Evolutionary conservation across 192 early-diverging fungal genomes (phyloP), one percentile per base, ranked within the genome.

Genomic region (Glomus cerebriforme): DNA sequence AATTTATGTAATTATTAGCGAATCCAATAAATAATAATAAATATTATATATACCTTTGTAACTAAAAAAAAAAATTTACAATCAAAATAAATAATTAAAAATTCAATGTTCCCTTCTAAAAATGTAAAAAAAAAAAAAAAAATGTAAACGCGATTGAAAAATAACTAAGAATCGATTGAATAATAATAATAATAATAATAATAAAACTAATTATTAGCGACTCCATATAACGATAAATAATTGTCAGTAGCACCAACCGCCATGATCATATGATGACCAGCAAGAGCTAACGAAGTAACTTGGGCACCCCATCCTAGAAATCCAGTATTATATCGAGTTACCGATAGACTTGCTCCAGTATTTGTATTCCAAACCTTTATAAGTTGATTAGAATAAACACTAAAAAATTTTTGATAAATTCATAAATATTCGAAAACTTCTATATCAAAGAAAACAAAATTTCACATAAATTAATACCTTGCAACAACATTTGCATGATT

Each of bases 401-500:
- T 81, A 59, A 77, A n/a, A n/a, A 39, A 31, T 15, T 27, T 65
- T 43, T 24, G 73, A 9, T 68, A 3, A 64, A 17, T 43, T 39
- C 26, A 37, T 15, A 49, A 9, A 9, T 34, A 29, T 27, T 9
- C 37, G 13, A 27, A 26, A 13, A 54, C 19, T 45, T 77, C 59
- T 22, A 54, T 74, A 34, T 32, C 37, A 49, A 34, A 37, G 17
- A 66, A 34, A 45, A 59, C 58, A 69, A 32, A 71, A 66, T 37
- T 17, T 7, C 2, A 12, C 0, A 27, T 43, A 43, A 43, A 43
- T 43, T 43, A 43, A 43, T 43, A 92, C 91, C 87, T 84, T 39
- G 88, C 87, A 79, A 92, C 78, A 7, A 92, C 85, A 49, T 85
- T 86, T 31, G 88, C 84, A 77, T 89, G 84, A 68, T 91, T 85